Percentiles rank a stretch among this genome's conserved stretches.
phyloP scores from a whole-genome alignment of 345 rosid species.

The Streptanthus diversifolius region DNA sequence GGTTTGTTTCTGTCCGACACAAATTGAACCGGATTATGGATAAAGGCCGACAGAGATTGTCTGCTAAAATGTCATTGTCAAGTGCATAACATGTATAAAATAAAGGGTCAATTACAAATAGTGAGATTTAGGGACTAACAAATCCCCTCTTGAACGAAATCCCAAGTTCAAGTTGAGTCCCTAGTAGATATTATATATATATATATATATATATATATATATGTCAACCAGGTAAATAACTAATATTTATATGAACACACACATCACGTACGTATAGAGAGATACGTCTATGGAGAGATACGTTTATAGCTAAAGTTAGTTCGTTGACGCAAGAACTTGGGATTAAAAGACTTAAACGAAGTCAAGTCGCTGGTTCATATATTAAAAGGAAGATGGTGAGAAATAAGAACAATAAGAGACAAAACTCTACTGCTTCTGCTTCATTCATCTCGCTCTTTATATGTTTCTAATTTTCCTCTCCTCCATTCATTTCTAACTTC shows the following conservation, averaged over 20 bases:
- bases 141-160: conserved; percentile 11
- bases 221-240: not conserved
- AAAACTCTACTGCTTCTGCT: not conserved
- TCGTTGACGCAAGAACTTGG: conserved; percentile 10
- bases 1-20: not conserved
- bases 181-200: not conserved
- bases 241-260: not conserved
- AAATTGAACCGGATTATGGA: not conserved
- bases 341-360: conserved; percentile 9
- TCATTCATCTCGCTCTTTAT: conserved; percentile 11
- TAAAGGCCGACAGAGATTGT: conserved; percentile 9
- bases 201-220: too few species aligned
- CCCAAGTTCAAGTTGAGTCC: conserved; percentile 17
- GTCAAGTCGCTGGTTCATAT: conserved; percentile 15
- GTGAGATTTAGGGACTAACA: not conserved
- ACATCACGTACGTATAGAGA: not conserved
- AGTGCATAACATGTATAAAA: not conserved
- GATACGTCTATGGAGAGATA: not conserved
- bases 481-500: conserved; percentile 6
- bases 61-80: conserved; percentile 16
- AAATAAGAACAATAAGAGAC: not conserved
- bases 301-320: not conserved
- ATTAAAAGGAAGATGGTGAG: conserved; percentile 24
- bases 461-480: not conserved
- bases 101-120: not conserved